phyloP scores from a whole-genome alignment of 2,329 filamentous ascomycete genomes.

The Phialophora verrucosa region DNA sequence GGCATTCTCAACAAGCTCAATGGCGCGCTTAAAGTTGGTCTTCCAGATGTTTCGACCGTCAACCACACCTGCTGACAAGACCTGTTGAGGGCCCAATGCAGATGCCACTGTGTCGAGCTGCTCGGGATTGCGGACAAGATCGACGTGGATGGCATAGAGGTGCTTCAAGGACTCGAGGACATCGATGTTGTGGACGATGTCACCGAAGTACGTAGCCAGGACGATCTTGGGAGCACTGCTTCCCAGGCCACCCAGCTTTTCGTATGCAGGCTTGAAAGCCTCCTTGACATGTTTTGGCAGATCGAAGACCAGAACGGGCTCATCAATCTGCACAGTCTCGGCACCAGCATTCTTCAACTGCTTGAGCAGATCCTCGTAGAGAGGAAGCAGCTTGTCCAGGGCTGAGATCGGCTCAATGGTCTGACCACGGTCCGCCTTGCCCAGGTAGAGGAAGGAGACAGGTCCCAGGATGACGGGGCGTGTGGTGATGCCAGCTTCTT shows the following conservation, averaged over 20 bases:
- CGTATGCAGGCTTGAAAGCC: constrained; percentile 97
- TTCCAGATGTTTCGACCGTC: constrained; percentile 99
- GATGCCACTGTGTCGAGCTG: constrained; percentile 85
- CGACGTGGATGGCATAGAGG: constrained; percentile 86
- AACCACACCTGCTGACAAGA: constrained; percentile 94
- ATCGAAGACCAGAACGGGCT: constrained; percentile 96
- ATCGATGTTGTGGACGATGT: constrained; percentile 98
- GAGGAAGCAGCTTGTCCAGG: constrained; percentile 87
- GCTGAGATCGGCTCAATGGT: constrained; percentile 91
- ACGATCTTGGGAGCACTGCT: constrained; percentile 84
- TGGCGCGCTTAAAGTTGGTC: constrained; percentile 96
- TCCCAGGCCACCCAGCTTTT: constrained; percentile 79
- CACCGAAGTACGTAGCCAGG: constrained; percentile 97
- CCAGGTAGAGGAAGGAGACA: constrained; percentile 95
- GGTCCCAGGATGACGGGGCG: constrained; percentile 94
- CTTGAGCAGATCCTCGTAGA: constrained; percentile 90
- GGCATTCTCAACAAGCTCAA: constrained; percentile 86
- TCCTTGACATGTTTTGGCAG: constrained; percentile 87
- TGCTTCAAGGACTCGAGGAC: constrained; percentile 74
- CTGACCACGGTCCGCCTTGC: constrained; percentile 97
- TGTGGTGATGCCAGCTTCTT: constrained; percentile 91
- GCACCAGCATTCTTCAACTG: constrained; percentile 96
- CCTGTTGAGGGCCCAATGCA: constrained; percentile 84
- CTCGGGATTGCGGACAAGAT: constrained; percentile 97
- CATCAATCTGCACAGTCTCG: constrained; percentile 96